phyloP scores from a whole-genome alignment of 2,329 filamentous ascomycete genomes.

The Aspergillus alliaceus region DNA sequence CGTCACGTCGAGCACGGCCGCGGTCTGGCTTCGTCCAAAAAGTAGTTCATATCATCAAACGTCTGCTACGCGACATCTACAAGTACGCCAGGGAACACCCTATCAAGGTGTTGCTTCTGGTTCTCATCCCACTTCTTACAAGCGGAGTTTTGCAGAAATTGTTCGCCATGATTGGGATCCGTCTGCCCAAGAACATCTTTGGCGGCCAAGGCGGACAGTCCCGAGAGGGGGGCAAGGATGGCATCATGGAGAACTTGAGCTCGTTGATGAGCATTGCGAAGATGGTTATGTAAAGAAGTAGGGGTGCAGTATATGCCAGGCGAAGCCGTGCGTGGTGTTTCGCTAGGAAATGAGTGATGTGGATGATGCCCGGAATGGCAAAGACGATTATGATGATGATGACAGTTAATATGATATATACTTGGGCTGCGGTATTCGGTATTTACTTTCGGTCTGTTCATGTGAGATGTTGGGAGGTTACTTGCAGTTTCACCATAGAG shows the following conservation, averaged over 20 bases:
- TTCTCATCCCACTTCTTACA: conserved; percentile 83
- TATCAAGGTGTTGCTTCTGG: conserved; percentile 80
- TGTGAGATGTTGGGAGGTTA: conserved; percentile 16
- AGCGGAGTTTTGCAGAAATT: conserved; percentile 79
- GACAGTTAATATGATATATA: conserved; percentile 16
- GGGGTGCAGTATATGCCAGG: not conserved
- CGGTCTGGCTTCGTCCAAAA: conserved; percentile 75
- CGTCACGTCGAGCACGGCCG: conserved; percentile 72
- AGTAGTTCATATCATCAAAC: conserved; percentile 72
- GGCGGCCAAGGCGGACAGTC: conserved; percentile 38
- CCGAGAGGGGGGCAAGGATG: conserved; percentile 23
- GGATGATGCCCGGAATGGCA: conserved; percentile 1
- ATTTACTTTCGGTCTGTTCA: conserved; percentile 1
- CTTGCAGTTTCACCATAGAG: conserved; percentile 10
- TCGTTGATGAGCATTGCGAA: conserved; percentile 37
- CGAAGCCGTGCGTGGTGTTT: not conserved
- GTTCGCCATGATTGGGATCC: conserved; percentile 75
- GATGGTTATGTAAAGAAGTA: conserved; percentile 33
- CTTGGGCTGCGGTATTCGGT: conserved; percentile 9
- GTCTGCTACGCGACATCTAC: conserved; percentile 76
- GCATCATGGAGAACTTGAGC: conserved; percentile 32
- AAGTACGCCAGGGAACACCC: conserved; percentile 82
- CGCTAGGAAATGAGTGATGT: not conserved
- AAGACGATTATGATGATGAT: conserved; percentile 19
- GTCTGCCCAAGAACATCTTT: conserved; percentile 64